Conservation (phyloP, 2,329 filamentous ascomycete genomes). For the Sporothrix globosa region DNA sequence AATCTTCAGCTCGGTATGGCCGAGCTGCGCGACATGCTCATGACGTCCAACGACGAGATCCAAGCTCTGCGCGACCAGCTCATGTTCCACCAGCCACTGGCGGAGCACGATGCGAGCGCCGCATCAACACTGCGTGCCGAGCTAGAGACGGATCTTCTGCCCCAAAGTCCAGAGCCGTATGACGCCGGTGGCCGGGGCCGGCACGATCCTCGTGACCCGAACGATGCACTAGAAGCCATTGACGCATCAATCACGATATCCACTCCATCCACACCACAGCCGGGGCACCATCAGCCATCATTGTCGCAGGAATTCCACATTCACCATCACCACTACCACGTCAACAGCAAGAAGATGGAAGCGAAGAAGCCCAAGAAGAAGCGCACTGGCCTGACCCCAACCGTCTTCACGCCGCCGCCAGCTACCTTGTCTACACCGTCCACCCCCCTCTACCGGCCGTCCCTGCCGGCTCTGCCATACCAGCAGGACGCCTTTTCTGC, state of each 20-base stretch:
- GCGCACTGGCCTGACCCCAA: constrained; percentile 64
- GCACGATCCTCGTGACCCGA: background rate
- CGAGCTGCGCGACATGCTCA: constrained; percentile 86
- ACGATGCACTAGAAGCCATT: background rate
- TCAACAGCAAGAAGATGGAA: constrained; percentile 61
- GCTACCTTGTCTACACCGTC: constrained; percentile 46
- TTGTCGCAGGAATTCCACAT: constrained; percentile 81
- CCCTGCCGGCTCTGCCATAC: constrained; percentile 46
- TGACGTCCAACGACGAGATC: constrained; percentile 92
- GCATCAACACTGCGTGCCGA: constrained; percentile 70
- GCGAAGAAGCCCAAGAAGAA: constrained; percentile 70
- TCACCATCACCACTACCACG: constrained; percentile 85
- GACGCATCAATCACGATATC: background rate
- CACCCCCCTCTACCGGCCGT: constrained; percentile 45
- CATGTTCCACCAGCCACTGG: constrained; percentile 72
- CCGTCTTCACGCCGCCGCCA: constrained; percentile 62
- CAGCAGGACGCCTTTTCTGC: constrained; percentile 33
- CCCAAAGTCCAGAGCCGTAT: constrained; percentile 19
- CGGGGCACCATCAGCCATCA: constrained; percentile 40
- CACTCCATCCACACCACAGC: constrained; percentile 36
- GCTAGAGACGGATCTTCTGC: constrained; percentile 51
- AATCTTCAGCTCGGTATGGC: constrained; percentile 90
- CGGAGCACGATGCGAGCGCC: constrained; percentile 46
- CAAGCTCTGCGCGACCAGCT: constrained; percentile 83
- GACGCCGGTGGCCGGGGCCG: background rate